Evolutionary conservation across 345 rosid species (phyloP), one percentile per base, ranked within the genome.

Genomic region (Eutrema heterophyllum): DNA sequence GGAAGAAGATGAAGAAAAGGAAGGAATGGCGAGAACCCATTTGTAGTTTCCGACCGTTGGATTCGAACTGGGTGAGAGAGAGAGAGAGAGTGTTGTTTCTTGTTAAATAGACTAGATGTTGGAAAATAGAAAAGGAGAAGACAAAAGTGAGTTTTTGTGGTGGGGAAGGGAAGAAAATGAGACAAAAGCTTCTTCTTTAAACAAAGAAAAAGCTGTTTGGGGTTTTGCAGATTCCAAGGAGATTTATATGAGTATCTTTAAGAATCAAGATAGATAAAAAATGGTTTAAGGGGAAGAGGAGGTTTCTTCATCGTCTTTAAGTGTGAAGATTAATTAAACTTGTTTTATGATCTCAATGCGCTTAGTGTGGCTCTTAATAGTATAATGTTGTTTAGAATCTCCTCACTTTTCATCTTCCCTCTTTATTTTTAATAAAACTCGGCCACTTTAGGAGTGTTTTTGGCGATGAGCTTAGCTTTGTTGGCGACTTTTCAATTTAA

Each of bases 261-360:
- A 51, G 64, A 41, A 56, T 60, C 30, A 41, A 74, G 36, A 41
- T 57, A 49, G 46, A 58, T 49, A 30, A 29, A 29, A 54, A 59
- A 73, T 68, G 68, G 68, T 57, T 68, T 50, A 75, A 32, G 33
- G 3, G 50, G 70, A 52, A 29, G 70, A 52, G 70, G 74, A 67
- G 78, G 81, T 63, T 73, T 67, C 70, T 49, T 67, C 78, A 77
- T 76, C 69, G 44, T 66, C 78, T 76, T 72, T 67, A 18, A 54
- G 74, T 80, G 78, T 6, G 26, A 32, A 15, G 73, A 9, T 50
- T 75, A 32, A 29, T 66, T 67, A 74, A 60, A 41, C 36, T 62
- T 67, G 55, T 59, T 65, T 49, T 49, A 56, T 30, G 62, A 48
- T 66, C 72, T 64, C 64, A 66, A 61, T 61, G 67, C 67, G 67